These are phyloP conservation scores for Fallopia convolvulus DNA, from an alignment of 148 eudicot genomes.

Conservation along the genomic window DNA sequence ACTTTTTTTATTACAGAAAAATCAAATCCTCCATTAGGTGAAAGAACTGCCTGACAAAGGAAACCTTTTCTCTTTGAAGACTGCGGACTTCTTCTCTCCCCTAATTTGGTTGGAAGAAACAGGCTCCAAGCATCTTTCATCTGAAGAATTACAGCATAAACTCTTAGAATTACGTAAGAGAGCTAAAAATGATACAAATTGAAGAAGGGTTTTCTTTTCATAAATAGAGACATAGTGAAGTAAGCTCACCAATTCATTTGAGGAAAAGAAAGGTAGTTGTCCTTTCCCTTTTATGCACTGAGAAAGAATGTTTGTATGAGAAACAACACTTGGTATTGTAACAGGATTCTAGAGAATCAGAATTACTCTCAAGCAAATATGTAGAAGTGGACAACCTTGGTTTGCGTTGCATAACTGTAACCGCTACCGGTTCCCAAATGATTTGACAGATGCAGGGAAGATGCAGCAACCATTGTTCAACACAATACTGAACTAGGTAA, in stretches of 20 bases:
- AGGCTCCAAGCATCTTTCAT: slow-evolving; percentile 44
- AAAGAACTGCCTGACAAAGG: slow-evolving; percentile 38
- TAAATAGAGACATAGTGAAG: neutral
- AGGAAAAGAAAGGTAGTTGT: slow-evolving; percentile 7
- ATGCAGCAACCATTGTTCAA: slow-evolving; percentile 10
- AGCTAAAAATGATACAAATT: neutral
- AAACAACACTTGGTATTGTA: neutral
- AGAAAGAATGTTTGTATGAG: neutral
- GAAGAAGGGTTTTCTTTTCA: neutral
- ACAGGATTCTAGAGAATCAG: neutral
- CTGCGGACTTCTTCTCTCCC: slow-evolving; percentile 14
- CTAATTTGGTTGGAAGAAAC: slow-evolving; percentile 20
- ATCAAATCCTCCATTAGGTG: slow-evolving; percentile 41
- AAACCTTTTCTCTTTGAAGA: slow-evolving; percentile 30
- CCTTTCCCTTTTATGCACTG: slow-evolving; percentile 1
- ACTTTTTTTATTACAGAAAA: slow-evolving; percentile 37
- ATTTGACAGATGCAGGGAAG: slow-evolving; percentile 4
- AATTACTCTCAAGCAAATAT: neutral
- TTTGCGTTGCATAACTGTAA: neutral
- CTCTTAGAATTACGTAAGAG: neutral
- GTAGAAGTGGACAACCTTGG: slow-evolving; percentile 3
- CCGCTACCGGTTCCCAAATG: slow-evolving; percentile 4
- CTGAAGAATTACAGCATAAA: slow-evolving; percentile 24
- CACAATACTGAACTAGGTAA: neutral
- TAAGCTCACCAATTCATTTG: slow-evolving; percentile 9